Conservation (phyloP, 768 basidiomycete genomes). For the Hypholoma fasciculare region DNA sequence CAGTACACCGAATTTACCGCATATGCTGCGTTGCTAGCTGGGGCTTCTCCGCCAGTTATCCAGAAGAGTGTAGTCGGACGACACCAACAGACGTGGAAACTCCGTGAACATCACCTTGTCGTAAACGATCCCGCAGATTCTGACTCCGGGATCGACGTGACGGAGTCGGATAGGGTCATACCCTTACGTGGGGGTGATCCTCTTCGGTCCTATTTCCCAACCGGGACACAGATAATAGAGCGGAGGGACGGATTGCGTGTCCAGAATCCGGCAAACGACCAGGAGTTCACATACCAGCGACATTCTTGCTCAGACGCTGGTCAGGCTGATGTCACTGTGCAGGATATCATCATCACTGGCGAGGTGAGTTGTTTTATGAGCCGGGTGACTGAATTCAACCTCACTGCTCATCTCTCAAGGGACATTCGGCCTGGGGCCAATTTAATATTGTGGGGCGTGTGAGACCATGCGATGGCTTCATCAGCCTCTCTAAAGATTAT, state of each 20-base stretch:
- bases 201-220: slow-evolving; percentile 50
- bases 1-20: slow-evolving; percentile 86
- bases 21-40: slow-evolving; percentile 76
- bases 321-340: slow-evolving; percentile 25
- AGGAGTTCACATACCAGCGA: slow-evolving; percentile 31
- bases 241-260: slow-evolving; percentile 46
- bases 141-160: slow-evolving; percentile 32
- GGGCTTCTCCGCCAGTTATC: slow-evolving; percentile 63
- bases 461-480: slow-evolving; percentile 78
- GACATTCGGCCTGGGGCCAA: slow-evolving; percentile 91
- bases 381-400: neutral
- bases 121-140: slow-evolving; percentile 25
- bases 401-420: slow-evolving; percentile 42
- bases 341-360: slow-evolving; percentile 72
- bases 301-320: slow-evolving; percentile 15
- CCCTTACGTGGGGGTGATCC: slow-evolving; percentile 61
- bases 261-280: slow-evolving; percentile 38
- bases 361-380: slow-evolving; percentile 46
- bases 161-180: slow-evolving; percentile 23
- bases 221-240: slow-evolving; percentile 51
- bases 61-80: slow-evolving; percentile 75
- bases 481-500: slow-evolving; percentile 85
- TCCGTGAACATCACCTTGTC: slow-evolving; percentile 72
- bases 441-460: slow-evolving; percentile 80
- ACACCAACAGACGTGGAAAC: slow-evolving; percentile 89